Evolutionary conservation across 2,329 filamentous ascomycete genomes (phyloP).

Genomic region (Fusarium phyllophilum): DNA sequence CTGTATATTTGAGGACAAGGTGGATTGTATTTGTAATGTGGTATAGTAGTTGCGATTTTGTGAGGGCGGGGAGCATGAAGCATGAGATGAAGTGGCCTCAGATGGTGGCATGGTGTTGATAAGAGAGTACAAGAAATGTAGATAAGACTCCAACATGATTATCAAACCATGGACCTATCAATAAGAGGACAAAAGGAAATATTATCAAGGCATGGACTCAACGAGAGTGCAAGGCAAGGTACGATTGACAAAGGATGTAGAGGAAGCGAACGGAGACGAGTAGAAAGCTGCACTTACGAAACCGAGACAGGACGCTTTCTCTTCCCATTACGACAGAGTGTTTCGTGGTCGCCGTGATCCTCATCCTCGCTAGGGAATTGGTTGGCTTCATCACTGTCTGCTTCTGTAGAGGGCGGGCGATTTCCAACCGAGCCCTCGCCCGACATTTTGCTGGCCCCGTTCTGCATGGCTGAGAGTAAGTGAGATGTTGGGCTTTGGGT

Average conservation of each 20-base stretch:
- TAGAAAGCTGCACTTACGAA: conserved; percentile 56
- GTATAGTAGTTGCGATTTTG: conserved; percentile 24
- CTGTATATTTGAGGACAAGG: conserved; percentile 22
- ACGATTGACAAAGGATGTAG: conserved; percentile 16
- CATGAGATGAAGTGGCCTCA: conserved; percentile 26
- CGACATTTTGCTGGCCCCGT: conserved; percentile 41
- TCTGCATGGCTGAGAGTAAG: conserved; percentile 37
- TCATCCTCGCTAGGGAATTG: conserved; percentile 54
- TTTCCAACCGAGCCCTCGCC: conserved; percentile 45
- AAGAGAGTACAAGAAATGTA: conserved; percentile 30
- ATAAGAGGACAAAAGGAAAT: conserved; percentile 1
- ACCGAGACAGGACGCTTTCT: conserved; percentile 70
- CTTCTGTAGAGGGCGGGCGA: conserved; percentile 49
- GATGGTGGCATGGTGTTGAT: conserved; percentile 35
- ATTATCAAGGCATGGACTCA: conserved; percentile 12
- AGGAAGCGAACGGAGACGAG: conserved; percentile 8
- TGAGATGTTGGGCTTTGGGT: conserved; percentile 17
- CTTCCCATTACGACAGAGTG: conserved; percentile 55
- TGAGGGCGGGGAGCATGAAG: conserved; percentile 27
- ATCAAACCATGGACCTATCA: conserved; percentile 13
- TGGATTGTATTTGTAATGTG: conserved; percentile 20
- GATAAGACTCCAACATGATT: conserved; percentile 38
- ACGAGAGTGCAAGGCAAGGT: conserved; percentile 2
- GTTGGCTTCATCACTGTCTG: conserved; percentile 59
- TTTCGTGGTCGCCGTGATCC: conserved; percentile 56